Percentiles rank a stretch among this genome's conserved stretches.
Conservation (phyloP, 306 rosid species). For the Rosa lucieae region DNA sequence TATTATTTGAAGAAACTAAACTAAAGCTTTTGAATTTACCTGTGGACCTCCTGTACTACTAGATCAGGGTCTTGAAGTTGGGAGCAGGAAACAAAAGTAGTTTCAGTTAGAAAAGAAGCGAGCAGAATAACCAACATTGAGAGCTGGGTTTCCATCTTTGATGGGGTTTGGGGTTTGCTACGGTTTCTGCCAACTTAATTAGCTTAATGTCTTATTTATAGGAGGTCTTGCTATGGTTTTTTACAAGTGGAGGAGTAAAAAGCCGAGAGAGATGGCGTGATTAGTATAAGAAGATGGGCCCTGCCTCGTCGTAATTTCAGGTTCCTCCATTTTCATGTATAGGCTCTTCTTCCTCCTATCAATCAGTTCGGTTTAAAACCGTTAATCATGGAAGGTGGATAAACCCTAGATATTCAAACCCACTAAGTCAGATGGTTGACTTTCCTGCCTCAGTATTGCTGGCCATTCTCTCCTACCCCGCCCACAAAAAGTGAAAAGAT, state of each 20-base stretch:
- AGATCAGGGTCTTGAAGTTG: slow-evolving; percentile 56
- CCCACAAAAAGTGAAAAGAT: neutral
- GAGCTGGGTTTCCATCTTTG: slow-evolving; percentile 7
- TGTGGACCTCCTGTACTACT: slow-evolving; percentile 72
- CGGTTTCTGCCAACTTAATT: neutral
- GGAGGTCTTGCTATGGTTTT: neutral
- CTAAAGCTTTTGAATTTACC: slow-evolving; percentile 32
- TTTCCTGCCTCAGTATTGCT: slow-evolving; percentile 18
- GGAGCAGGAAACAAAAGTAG: slow-evolving; percentile 35
- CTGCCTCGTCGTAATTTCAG: slow-evolving; percentile 44
- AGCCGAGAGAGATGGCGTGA: slow-evolving; percentile 98
- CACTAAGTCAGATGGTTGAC: slow-evolving; percentile 52
- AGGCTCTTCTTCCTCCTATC: neutral
- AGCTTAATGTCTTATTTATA: neutral
- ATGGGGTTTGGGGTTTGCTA: neutral
- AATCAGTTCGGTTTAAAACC: slow-evolving; percentile 37
- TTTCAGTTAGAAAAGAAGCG: slow-evolving; percentile 19
- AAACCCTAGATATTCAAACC: neutral
- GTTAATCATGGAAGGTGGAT: slow-evolving; percentile 29
- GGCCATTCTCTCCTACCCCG: neutral
- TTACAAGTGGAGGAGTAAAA: slow-evolving; percentile 41
- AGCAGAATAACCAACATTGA: slow-evolving; percentile 33
- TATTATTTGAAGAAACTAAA: neutral
- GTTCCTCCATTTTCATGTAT: neutral
- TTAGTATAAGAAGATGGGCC: slow-evolving; percentile 40